Evolutionary conservation across 2,329 filamentous ascomycete genomes (phyloP), one percentile per base, ranked within the genome.

Genomic region (Raffaelea deltoideospora): DNA sequence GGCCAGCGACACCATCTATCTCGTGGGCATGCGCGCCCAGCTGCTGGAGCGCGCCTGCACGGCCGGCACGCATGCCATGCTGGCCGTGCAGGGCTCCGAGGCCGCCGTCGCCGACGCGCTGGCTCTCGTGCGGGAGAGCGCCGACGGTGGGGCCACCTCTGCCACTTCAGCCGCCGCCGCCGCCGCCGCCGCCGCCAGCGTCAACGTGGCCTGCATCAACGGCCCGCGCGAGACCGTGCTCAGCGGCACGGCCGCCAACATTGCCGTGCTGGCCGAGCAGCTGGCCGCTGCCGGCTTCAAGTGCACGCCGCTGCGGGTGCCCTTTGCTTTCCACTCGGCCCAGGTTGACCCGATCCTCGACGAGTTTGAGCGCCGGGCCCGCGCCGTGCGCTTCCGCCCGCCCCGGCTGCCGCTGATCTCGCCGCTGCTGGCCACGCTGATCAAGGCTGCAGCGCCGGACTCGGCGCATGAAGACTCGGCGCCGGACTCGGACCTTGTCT

Each of bases 181-280:
- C 44, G n/a, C 50, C 48, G 11, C 24, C 7, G 19, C n/a, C 27
- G 49, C 51, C 2, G 38, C 44, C 47, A 57, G 54, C 5, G 51
- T 65, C 37, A 67, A 69, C 28, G 47, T 72, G 23, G 78, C 83
- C 14, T 90, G 84, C 59, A 69, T 85, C 52, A 92, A 92, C 47
- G 74, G 78, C 0, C 75, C 77, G 0, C 64, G 72, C 35, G 80
- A 85, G 51, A 86, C 76, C 10, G 84, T 90, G 2, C 62, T 90
- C n/a, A 60, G 59, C 18, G 68, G 66, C 10, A 48, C 51, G 10
- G 56, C 58, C 0, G 47, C 48, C 2, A 54, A 64, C 37, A 57
- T 71, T 28, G 48, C 55, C 4, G 52, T 59, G 4, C 59, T 75
- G 14, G 63, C 67, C 9, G 41, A 48, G 28, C 44, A 49, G 38